Conservation (phyloP, 371 early-diverging fungal species). For the Mortierella sp. region DNA sequence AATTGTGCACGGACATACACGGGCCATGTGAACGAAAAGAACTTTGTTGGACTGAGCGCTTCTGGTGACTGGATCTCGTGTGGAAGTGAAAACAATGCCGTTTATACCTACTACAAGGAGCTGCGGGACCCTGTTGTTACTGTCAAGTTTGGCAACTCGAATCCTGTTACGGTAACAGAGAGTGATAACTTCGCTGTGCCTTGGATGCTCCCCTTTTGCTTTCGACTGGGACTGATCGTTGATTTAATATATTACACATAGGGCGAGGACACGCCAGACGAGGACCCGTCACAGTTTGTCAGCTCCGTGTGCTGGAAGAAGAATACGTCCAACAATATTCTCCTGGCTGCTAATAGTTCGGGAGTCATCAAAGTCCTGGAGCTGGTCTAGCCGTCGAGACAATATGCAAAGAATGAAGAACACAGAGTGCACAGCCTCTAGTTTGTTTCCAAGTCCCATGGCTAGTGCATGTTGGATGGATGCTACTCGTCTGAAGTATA, state of each 20-base stretch:
- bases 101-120: slow-evolving; percentile 84
- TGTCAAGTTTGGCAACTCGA: slow-evolving; percentile 78
- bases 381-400: slow-evolving; percentile 54
- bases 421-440: too few species aligned
- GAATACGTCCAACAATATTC: slow-evolving; percentile 65
- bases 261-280: slow-evolving; percentile 65
- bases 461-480: too few species aligned
- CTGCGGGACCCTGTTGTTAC: slow-evolving; percentile 77
- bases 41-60: slow-evolving; percentile 91
- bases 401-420: background rate
- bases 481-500: too few species aligned
- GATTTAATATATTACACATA: slow-evolving; percentile 9
- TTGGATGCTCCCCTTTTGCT: too few species aligned
- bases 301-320: slow-evolving; percentile 93
- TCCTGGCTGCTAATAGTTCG: slow-evolving; percentile 91
- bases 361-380: slow-evolving; percentile 86
- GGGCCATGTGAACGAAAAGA: slow-evolving; percentile 93
- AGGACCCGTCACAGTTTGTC: slow-evolving; percentile 81
- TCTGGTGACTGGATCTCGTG: slow-evolving; percentile 90
- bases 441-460: too few species aligned
- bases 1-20: slow-evolving; percentile 74
- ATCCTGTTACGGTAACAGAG: slow-evolving; percentile 73
- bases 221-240: too few species aligned
- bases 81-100: slow-evolving; percentile 90
- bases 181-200: too few species aligned